These are phyloP conservation scores for Puccinia polysora DNA, from an alignment of 1,284 basidiomycete species.

Conservation along the genomic window DNA sequence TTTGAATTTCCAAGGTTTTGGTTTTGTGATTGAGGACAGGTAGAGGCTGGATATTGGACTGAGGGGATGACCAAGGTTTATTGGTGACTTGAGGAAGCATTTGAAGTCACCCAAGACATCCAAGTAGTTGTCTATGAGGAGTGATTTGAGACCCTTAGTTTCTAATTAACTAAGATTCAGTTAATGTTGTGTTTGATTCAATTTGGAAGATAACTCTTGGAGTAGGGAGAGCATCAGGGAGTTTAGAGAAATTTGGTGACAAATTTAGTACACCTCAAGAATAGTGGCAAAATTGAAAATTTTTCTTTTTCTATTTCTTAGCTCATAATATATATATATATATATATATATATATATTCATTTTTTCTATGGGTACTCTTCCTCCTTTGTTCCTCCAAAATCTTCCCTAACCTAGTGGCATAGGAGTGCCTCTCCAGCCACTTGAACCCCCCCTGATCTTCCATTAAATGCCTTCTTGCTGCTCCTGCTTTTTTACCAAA, in stretches of 20 bases:
- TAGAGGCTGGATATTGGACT: background rate
- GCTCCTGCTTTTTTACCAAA: no score
- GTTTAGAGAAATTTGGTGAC: background rate
- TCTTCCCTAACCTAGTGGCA: no score
- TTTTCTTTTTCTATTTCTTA: no score
- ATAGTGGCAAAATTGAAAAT: no score
- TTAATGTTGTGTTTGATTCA: slow-evolving; percentile 19
- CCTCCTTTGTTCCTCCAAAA: no score
- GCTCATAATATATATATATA: no score
- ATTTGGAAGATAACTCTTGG: slow-evolving; percentile 9
- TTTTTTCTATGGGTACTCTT: no score
- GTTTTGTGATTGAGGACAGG: background rate
- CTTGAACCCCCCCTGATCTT: no score
- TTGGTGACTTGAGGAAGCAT: slow-evolving; percentile 6
- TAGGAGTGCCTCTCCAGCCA: no score
- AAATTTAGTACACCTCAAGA: no score
- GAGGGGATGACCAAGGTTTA: background rate
- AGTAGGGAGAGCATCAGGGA: slow-evolving; percentile 25
- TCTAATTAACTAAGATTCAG: slow-evolving; percentile 1
- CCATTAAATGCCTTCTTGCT: no score
- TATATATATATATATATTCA: no score
- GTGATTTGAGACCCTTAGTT: background rate
- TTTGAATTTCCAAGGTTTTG: slow-evolving; percentile 16
- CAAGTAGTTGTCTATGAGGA: slow-evolving; percentile 19
- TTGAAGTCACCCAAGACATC: slow-evolving; percentile 27